Evolutionary conservation across 2,329 filamentous ascomycete genomes (phyloP).

Genomic region (Neonectria neomacrospora): DNA sequence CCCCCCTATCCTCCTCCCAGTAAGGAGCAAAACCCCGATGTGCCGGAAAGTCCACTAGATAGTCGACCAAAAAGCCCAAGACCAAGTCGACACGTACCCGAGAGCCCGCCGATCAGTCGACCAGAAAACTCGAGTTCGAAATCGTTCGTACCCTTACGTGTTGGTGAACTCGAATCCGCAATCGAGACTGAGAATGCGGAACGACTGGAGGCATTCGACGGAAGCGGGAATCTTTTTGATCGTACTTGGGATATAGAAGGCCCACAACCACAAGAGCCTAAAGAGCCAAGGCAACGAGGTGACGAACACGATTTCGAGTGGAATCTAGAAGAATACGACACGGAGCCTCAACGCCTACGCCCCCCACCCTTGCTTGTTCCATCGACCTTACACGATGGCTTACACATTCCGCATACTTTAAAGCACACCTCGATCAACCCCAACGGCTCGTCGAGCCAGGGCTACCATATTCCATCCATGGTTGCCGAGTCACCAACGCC

Average conservation of each 20-base stretch:
- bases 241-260: background rate
- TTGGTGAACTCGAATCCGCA: conserved; percentile 17
- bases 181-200: conserved; percentile 14
- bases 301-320: background rate
- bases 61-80: background rate
- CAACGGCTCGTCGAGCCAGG: background rate
- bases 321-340: background rate
- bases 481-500: conserved; percentile 17
- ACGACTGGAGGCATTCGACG: conserved; percentile 4
- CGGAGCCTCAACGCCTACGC: background rate
- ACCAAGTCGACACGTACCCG: conserved; percentile 16
- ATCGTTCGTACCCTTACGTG: background rate
- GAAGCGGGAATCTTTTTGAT: background rate
- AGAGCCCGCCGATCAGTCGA: conserved; percentile 10
- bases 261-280: background rate
- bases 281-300: background rate
- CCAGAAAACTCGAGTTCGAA: background rate
- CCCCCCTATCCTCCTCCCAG: conserved; percentile 29
- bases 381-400: background rate
- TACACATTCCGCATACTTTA: background rate
- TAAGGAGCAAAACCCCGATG: conserved; percentile 24
- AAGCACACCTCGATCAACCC: background rate
- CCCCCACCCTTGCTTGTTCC: conserved; percentile 1
- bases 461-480: background rate
- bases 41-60: conserved; percentile 9